These are phyloP conservation scores for Populus hybrid DNA, from an alignment of 441 rosid genomes.

Conservation along the genomic window DNA sequence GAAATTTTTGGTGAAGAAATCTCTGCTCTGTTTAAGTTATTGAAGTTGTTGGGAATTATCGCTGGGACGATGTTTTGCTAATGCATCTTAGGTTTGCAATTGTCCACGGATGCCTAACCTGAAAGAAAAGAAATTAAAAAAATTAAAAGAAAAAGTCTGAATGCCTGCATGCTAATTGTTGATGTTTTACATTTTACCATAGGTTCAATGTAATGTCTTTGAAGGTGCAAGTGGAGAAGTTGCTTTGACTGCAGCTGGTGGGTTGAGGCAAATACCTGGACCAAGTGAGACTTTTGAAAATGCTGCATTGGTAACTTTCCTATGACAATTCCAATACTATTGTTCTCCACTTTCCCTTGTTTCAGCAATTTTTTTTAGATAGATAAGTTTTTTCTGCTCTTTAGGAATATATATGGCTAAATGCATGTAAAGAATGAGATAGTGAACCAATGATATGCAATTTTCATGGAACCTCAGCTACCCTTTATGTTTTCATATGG, in stretches of 20 bases:
- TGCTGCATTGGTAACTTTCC: slow-evolving; percentile 77
- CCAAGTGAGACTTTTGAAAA: slow-evolving; percentile 67
- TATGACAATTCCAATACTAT: not conserved
- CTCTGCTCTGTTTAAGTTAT: slow-evolving; percentile 1
- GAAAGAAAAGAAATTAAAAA: no score
- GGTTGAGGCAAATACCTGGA: slow-evolving; percentile 86
- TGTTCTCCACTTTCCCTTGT: not conserved
- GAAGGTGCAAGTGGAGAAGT: slow-evolving; percentile 86
- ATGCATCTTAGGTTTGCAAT: not conserved
- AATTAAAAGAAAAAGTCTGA: not conserved
- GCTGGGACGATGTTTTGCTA: not conserved
- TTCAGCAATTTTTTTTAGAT: not conserved
- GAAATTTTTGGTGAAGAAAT: not conserved
- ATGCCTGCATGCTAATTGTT: slow-evolving; percentile 17
- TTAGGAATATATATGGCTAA: not conserved
- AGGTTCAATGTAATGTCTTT: slow-evolving; percentile 93
- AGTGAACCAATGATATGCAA: not conserved
- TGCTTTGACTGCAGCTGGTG: slow-evolving; percentile 89
- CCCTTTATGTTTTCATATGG: not conserved
- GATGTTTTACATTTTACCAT: slow-evolving; percentile 26
- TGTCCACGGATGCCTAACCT: not conserved
- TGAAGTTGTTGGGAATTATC: not conserved
- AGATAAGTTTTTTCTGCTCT: not conserved
- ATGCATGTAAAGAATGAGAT: not conserved
- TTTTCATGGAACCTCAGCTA: not conserved